phyloP scores from a whole-genome alignment of 139 green algal species.

The Chlamydomonas incerta region DNA sequence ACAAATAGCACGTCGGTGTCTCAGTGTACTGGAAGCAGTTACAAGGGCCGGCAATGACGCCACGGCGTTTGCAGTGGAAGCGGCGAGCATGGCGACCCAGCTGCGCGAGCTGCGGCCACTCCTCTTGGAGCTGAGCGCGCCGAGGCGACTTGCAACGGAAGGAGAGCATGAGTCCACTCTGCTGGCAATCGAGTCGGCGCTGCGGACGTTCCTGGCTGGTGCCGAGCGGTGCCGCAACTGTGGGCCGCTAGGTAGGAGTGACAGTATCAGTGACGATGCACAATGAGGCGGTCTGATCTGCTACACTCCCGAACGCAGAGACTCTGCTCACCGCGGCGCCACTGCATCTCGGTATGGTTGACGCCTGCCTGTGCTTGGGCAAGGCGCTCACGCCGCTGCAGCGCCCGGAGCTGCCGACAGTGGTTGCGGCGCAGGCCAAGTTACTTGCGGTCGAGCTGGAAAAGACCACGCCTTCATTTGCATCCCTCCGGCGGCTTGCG shows the following conservation, averaged over 20 bases:
- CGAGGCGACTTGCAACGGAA: too few relatives aligned
- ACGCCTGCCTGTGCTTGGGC: background rate
- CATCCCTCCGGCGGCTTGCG: background rate
- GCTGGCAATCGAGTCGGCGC: background rate
- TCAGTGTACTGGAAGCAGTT: too few relatives aligned
- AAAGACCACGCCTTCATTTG: background rate
- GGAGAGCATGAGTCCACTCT: too few relatives aligned
- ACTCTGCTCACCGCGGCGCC: conserved; percentile 13
- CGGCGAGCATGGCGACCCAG: too few relatives aligned
- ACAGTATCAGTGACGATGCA: too few relatives aligned
- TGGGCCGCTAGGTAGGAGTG: background rate
- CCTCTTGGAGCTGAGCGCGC: too few relatives aligned
- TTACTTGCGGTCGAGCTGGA: background rate
- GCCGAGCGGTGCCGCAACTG: background rate
- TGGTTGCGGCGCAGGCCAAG: background rate
- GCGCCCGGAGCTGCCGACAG: background rate
- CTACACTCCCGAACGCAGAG: background rate
- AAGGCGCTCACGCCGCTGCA: background rate
- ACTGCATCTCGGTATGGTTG: background rate
- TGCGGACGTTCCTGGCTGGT: background rate
- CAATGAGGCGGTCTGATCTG: too few relatives aligned
- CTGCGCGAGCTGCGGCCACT: too few relatives aligned
- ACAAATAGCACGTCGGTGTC: too few relatives aligned
- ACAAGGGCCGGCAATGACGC: too few relatives aligned
- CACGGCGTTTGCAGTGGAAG: too few relatives aligned